Conservation (phyloP, 768 basidiomycete genomes). For the Guyanaporus albipodus region DNA sequence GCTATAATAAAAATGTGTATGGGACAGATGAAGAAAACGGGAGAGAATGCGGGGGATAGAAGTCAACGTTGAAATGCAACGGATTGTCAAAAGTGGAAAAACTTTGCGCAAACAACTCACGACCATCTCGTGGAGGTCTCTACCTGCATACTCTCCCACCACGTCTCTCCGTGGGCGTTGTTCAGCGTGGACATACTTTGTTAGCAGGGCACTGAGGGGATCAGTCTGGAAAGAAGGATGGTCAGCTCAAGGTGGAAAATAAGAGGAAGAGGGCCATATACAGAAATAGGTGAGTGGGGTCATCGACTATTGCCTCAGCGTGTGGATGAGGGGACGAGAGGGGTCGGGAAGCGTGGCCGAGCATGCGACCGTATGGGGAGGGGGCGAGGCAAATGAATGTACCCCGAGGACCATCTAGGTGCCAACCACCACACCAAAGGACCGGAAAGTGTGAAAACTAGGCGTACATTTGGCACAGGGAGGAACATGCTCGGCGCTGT, state of each 20-base stretch:
- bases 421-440: slow-evolving; percentile 59
- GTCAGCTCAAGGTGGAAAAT: slow-evolving; percentile 4
- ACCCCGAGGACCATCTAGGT: slow-evolving; percentile 34
- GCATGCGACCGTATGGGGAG: neutral
- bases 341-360: neutral
- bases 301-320: slow-evolving; percentile 4
- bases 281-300: slow-evolving; percentile 5
- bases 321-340: neutral
- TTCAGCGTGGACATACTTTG: slow-evolving; percentile 81
- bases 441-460: slow-evolving; percentile 39
- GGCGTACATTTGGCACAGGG: slow-evolving; percentile 86
- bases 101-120: slow-evolving; percentile 45
- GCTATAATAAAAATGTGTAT: slow-evolving; percentile 15
- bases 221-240: slow-evolving; percentile 55
- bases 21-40: slow-evolving; percentile 3
- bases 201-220: slow-evolving; percentile 74
- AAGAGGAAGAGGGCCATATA: neutral
- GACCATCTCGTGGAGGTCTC: slow-evolving; percentile 75
- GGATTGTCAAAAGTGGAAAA: slow-evolving; percentile 7
- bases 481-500: slow-evolving; percentile 76
- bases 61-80: slow-evolving; percentile 1
- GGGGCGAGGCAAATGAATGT: slow-evolving; percentile 31
- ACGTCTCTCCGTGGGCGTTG: slow-evolving; percentile 69
- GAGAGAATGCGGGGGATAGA: slow-evolving; percentile 10
- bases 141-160: slow-evolving; percentile 67